Base-by-base conservation (phyloP, 352 stramenopile species). In the Phytophthora vignae region DNA sequence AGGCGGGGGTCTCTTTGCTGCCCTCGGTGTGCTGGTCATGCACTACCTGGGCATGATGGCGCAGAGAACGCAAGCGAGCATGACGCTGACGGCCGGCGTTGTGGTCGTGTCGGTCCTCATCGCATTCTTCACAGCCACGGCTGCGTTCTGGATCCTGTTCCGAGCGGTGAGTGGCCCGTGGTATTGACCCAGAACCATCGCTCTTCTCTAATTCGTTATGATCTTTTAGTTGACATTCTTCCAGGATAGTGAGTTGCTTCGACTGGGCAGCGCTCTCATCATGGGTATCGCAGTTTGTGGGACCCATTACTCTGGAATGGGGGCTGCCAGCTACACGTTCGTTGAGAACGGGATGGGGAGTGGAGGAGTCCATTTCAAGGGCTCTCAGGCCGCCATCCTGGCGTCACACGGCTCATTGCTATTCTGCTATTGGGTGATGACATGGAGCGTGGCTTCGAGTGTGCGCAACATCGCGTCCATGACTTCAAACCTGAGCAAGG, bases 31-130 rank as follows among this genome's bases (percentile, higher is more conserved):
- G 8, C 79, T 93, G 12, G 82, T 84, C 2, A 93, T 93, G 85
- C 85, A 91, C 60, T 93, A 90, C 71, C 55, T 91, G n/a, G 85
- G 83, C 11, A 93, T 93, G 85, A 74, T 89, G 69, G 85, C 80
- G 1, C 80, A 91, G 63, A 84, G 82, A 54, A 72, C 81, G 14
- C 73, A 84, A 27, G 58, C 75, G 0, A 57, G 60, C 5, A 83
- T 90, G 80, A 66, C 63, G 3, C 79, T 85, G 21, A 67, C 84
- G 22, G 55, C 60, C n/a, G 78, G 75, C 1, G 53, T 90, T 56
- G 76, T 90, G 31, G 77, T 78, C 9, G 48, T 79, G 6, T 93
- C 83, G 10, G 85, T 74, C 10, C 55, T 81, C 6, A 86, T 93
- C 25, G 83, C 83, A 7, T 90, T 87, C 33, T 78, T 84, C 49